Conservation (phyloP, 2,329 filamentous ascomycete species). For the Hypoxylon sp. region DNA sequence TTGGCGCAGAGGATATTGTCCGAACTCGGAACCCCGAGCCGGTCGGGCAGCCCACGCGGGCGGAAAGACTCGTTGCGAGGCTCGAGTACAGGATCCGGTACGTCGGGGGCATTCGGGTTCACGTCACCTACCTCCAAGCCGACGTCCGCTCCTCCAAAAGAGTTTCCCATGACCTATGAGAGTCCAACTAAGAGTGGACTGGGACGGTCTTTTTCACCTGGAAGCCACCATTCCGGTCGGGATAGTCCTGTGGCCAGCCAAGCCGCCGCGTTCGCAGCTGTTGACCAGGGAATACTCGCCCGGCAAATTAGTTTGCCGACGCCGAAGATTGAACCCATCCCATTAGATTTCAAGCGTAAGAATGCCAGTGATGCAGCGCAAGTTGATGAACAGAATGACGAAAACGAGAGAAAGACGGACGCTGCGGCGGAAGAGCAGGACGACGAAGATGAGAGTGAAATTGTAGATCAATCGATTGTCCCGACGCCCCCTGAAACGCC, state of each 20-base stretch:
- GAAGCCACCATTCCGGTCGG: conserved; percentile 51
- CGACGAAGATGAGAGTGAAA: conserved; percentile 43
- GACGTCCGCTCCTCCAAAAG: conserved; percentile 60
- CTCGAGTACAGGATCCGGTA: conserved; percentile 49
- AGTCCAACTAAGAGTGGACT: conserved; percentile 55
- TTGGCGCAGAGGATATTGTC: conserved; percentile 75
- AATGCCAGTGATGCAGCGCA: conserved; percentile 36
- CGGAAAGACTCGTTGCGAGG: conserved; percentile 62
- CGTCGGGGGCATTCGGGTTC: conserved; percentile 51
- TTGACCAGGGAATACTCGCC: conserved; percentile 74
- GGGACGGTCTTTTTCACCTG: conserved; percentile 61
- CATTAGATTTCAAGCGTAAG: conserved; percentile 61
- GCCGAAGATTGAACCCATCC: conserved; percentile 62
- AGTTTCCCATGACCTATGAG: conserved; percentile 59
- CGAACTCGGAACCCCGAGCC: conserved; percentile 69
- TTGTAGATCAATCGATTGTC: conserved; percentile 47
- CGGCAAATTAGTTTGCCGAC: conserved; percentile 67
- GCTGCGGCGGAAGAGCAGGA: conserved; percentile 43
- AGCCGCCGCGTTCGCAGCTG: conserved; percentile 72
- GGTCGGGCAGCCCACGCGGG: conserved; percentile 65
- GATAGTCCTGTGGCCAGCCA: conserved; percentile 64
- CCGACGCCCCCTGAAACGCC: conserved; percentile 45
- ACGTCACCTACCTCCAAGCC: conserved; percentile 56
- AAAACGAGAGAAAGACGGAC: conserved; percentile 48
- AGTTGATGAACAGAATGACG: conserved; percentile 49